Evolutionary conservation across 495 filamentous ascomycete genomes (phyloP).

Genomic region (Penicillium soppii): DNA sequence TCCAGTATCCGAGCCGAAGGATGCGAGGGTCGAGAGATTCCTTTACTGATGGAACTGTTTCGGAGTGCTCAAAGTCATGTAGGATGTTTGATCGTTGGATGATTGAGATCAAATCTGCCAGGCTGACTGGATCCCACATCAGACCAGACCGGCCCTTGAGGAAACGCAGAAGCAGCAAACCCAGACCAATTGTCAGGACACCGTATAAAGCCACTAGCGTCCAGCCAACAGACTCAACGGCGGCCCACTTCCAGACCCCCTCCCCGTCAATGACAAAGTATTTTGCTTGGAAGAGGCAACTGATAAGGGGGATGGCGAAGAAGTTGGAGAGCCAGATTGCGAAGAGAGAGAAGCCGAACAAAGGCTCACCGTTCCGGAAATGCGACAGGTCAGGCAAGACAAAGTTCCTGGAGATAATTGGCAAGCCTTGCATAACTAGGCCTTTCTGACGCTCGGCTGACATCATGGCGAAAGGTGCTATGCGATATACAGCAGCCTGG

Average conservation of each 20-base stretch:
- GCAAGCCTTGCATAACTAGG: slow-evolving; percentile 38
- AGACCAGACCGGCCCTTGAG: slow-evolving; percentile 62
- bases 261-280: slow-evolving; percentile 42
- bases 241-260: slow-evolving; percentile 70
- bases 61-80: slow-evolving; percentile 62
- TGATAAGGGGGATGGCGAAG: slow-evolving; percentile 64
- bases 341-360: slow-evolving; percentile 54
- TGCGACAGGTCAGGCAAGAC: slow-evolving; percentile 58
- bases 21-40: slow-evolving; percentile 45
- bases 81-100: slow-evolving; percentile 78
- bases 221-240: slow-evolving; percentile 76
- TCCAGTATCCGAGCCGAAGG: slow-evolving; percentile 83
- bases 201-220: slow-evolving; percentile 72
- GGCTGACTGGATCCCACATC: slow-evolving; percentile 78
- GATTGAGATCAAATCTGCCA: slow-evolving; percentile 74
- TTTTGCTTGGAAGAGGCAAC: slow-evolving; percentile 61
- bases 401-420: slow-evolving; percentile 51
- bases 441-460: slow-evolving; percentile 51
- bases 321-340: slow-evolving; percentile 62
- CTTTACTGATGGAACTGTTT: slow-evolving; percentile 50
- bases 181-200: slow-evolving; percentile 57
- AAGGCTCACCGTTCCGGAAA: slow-evolving; percentile 53
- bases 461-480: slow-evolving; percentile 75
- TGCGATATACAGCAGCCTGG: slow-evolving; percentile 71
- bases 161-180: slow-evolving; percentile 53